Evolutionary conservation across 139 green algal species (phyloP), one percentile per base, ranked within the genome.

Genomic region (Picochlorum sp.): DNA sequence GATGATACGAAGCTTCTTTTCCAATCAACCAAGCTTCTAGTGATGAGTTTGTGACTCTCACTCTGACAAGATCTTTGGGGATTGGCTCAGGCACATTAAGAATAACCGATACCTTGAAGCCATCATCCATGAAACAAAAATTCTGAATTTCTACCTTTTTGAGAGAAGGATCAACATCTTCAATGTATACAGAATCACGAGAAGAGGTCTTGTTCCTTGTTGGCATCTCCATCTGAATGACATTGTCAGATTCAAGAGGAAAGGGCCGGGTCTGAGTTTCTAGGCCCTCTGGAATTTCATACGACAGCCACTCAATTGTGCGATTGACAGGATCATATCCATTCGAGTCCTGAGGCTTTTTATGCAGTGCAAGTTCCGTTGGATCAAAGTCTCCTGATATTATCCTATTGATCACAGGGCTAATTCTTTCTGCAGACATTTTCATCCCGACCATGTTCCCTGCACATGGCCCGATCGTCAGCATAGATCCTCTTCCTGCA

Each of bases 1-100:
- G 65, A 44, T 56, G 71, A 50, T 77, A 77, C 24, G 58, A 56
- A 4, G 14, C 58, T 13, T 20, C 32, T 4, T 30, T 24, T 2
- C 71, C 64, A 38, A 77, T 50, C 11, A 58, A 46, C 71, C 71
- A 77, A 47, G 66, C 60, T 59, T 77, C 71, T n/a, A 77, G 64
- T 4, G 21, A 49, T 15, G 37, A 64, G 63, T 44, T 8, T 13
- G 4, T 59, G n/a, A 38, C 30, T 18, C n/a, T 24, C 6, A 7
- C 8, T 10, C 66, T 8, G 7, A 58, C 66, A 58, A 63, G 44
- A 26, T 61, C 61, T 49, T 56, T 49, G 47, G 68, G 60, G 6
- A 74, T 65, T 7, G 21, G 30, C 41, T 75, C 69, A 4, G 66
- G 51, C 37, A 74, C 28, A 49, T 68, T 50, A 21, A 64, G 38